phyloP scores from a whole-genome alignment of 805 yeast genomes.

The Lipomyces starkeyi region DNA sequence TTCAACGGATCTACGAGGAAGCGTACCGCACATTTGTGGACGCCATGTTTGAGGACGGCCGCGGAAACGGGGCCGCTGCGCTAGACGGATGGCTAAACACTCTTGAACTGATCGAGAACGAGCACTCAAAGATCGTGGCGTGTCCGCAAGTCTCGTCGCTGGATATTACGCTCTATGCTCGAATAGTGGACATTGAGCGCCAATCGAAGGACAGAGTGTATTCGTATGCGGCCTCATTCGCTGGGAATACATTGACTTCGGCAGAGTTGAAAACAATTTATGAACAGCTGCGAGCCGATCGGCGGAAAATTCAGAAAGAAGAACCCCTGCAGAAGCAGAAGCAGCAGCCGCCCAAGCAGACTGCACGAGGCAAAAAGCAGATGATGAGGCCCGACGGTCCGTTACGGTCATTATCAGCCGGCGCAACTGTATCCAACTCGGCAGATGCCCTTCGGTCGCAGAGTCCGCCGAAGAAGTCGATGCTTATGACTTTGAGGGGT shows the following conservation, averaged over 20 bases:
- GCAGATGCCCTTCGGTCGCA: slow-evolving; percentile 16
- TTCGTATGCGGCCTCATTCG: slow-evolving; percentile 26
- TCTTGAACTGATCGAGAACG: slow-evolving; percentile 44
- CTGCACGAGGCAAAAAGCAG: neutral
- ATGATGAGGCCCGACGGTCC: neutral
- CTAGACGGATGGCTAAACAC: slow-evolving; percentile 49
- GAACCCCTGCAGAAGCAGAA: slow-evolving; percentile 10
- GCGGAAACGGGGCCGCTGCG: slow-evolving; percentile 46
- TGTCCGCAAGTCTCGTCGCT: slow-evolving; percentile 45
- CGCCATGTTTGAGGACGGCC: slow-evolving; percentile 49
- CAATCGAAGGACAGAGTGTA: slow-evolving; percentile 49
- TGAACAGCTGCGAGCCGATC: slow-evolving; percentile 30
- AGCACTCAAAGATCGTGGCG: slow-evolving; percentile 45
- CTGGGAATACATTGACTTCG: slow-evolving; percentile 29
- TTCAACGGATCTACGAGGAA: slow-evolving; percentile 50
- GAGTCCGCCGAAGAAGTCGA: slow-evolving; percentile 34
- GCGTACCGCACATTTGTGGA: slow-evolving; percentile 51
- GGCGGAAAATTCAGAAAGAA: slow-evolving; percentile 22
- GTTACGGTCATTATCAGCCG: slow-evolving; percentile 25
- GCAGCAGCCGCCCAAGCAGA: neutral
- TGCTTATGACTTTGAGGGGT: slow-evolving; percentile 37
- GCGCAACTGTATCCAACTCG: slow-evolving; percentile 8
- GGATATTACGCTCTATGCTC: slow-evolving; percentile 47
- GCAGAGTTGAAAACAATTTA: slow-evolving; percentile 26
- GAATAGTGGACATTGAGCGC: slow-evolving; percentile 49